phyloP scores from a whole-genome alignment of 2,329 filamentous ascomycete species.

The Ascochyta pisi region DNA sequence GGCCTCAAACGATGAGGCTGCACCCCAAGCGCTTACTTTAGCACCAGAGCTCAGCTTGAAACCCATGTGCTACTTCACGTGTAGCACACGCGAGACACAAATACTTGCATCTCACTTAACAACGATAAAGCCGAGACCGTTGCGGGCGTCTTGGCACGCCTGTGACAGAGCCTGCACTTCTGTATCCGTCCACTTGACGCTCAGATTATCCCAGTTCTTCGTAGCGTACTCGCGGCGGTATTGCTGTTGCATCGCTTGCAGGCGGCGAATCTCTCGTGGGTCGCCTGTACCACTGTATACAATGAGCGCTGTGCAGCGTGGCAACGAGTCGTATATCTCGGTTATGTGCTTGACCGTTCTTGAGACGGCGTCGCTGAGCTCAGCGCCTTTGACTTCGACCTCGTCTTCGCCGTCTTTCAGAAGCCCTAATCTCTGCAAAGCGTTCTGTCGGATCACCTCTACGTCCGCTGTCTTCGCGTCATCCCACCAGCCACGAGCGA shows the following conservation, averaged over 20 bases:
- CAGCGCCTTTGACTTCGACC: constrained; percentile 29
- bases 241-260: constrained; percentile 63
- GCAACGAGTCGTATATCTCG: constrained; percentile 62
- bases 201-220: constrained; percentile 69
- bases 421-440: constrained; percentile 36
- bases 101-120: constrained; percentile 57
- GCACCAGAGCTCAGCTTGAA: constrained; percentile 27
- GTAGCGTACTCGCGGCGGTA: constrained; percentile 64
- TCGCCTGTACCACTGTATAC: constrained; percentile 71
- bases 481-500: constrained; percentile 66
- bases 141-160: constrained; percentile 63
- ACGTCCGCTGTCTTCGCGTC: constrained; percentile 53
- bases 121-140: constrained; percentile 65
- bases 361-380: constrained; percentile 56
- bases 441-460: constrained; percentile 36
- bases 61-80: constrained; percentile 32
- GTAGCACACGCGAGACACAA: constrained; percentile 40
- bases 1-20: background rate
- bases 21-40: constrained; percentile 18
- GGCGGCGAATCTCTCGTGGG: constrained; percentile 61
- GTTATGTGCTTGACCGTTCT: constrained; percentile 60
- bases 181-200: constrained; percentile 68
- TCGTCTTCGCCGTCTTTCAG: constrained; percentile 25
- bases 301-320: constrained; percentile 66
- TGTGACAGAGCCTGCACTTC: constrained; percentile 66